Evolutionary conservation across 2,329 filamentous ascomycete genomes (phyloP).

Genomic region (Sporothrix luriei): DNA sequence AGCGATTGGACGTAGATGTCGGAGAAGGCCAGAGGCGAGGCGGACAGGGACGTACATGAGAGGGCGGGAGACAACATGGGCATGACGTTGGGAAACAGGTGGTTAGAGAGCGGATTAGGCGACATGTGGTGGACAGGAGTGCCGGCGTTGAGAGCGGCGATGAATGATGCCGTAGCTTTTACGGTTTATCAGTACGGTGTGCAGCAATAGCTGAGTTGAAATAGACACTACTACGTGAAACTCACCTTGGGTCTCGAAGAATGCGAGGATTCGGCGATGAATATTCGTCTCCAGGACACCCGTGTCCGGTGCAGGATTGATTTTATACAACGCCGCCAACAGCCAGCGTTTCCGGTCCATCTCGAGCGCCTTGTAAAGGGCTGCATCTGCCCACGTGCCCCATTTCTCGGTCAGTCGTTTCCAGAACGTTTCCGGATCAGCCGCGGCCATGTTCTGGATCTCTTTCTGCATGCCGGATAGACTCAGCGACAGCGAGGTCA

Average conservation of each 20-base stretch:
- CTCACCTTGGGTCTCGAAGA: conserved; percentile 57
- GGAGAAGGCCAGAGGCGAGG: conserved; percentile 51
- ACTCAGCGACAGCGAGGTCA: conserved; percentile 40
- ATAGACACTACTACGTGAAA: not conserved
- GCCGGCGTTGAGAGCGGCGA: conserved; percentile 50
- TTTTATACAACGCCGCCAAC: conserved; percentile 50
- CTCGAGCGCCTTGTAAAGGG: conserved; percentile 55
- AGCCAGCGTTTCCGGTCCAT: conserved; percentile 47
- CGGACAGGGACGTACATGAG: conserved; percentile 42
- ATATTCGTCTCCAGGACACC: conserved; percentile 23
- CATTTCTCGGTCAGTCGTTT: conserved; percentile 58
- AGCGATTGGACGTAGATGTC: conserved; percentile 58
- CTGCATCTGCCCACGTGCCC: conserved; percentile 53
- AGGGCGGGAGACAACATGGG: conserved; percentile 46
- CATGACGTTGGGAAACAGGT: conserved; percentile 47
- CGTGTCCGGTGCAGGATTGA: conserved; percentile 44
- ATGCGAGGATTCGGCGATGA: conserved; percentile 48
- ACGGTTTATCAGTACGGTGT: conserved; percentile 27
- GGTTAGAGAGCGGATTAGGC: conserved; percentile 45
- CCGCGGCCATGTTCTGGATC: conserved; percentile 58
- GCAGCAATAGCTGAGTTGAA: no score
- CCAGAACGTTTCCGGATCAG: conserved; percentile 55
- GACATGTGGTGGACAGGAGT: conserved; percentile 53
- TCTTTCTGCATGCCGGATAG: conserved; percentile 53
- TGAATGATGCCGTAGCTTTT: conserved; percentile 53